Evolutionary conservation across 2,329 filamentous ascomycete species (phyloP).

Genomic region (Cercospora beticola): DNA sequence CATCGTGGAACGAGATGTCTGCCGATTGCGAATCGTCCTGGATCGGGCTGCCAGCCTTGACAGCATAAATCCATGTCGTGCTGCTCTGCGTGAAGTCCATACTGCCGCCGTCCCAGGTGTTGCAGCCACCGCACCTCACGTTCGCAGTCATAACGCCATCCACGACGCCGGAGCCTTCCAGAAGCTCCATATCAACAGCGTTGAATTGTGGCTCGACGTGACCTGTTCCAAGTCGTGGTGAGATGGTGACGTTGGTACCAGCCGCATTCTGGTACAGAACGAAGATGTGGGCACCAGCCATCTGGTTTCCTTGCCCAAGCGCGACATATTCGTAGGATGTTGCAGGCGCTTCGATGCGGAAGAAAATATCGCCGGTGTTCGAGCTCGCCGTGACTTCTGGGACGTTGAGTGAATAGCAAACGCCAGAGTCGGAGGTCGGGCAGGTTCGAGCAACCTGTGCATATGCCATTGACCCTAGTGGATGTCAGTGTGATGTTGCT

Average conservation of each 20-base stretch:
- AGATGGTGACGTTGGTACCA: constrained; percentile 58
- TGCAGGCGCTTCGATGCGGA: constrained; percentile 55
- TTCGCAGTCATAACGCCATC: constrained; percentile 57
- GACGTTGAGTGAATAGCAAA: constrained; percentile 57
- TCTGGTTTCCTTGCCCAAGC: constrained; percentile 56
- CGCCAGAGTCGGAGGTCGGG: constrained; percentile 11
- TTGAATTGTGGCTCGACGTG: constrained; percentile 46
- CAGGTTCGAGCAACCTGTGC: constrained; percentile 23
- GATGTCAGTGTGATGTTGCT: not conserved
- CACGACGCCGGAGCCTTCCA: constrained; percentile 55
- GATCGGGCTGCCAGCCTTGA: constrained; percentile 49
- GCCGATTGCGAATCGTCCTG: constrained; percentile 46
- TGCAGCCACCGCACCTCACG: constrained; percentile 55
- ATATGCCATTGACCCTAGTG: constrained; percentile 11
- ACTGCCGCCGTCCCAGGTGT: constrained; percentile 52
- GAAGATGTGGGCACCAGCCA: constrained; percentile 60
- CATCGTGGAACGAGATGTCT: constrained; percentile 49
- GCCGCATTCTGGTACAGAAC: constrained; percentile 55
- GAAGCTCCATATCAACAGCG: constrained; percentile 44
- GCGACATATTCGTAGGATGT: constrained; percentile 55
- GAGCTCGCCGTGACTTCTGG: constrained; percentile 53
- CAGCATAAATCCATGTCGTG: constrained; percentile 54
- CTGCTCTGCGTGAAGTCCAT: constrained; percentile 49
- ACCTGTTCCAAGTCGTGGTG: constrained; percentile 50
- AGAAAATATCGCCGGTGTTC: constrained; percentile 56